These are phyloP conservation scores for Lachancea meyersii DNA, from an alignment of 805 yeast species.

Conservation along the genomic window DNA sequence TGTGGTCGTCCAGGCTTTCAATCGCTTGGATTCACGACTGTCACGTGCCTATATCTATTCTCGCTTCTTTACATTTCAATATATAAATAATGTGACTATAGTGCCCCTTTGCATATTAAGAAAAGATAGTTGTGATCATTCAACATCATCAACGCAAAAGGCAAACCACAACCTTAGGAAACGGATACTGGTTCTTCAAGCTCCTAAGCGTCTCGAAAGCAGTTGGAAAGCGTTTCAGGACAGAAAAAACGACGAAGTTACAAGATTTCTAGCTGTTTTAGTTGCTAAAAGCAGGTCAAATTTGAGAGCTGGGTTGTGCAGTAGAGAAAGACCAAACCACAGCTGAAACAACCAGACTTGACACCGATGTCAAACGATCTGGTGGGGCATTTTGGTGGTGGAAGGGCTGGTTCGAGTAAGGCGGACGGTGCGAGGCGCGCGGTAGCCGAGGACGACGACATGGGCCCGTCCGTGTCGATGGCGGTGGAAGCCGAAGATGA, in stretches of 20 bases:
- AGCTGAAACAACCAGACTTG: neutral
- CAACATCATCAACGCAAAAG: neutral
- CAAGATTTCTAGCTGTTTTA: neutral
- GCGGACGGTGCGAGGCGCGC: constrained; percentile 1
- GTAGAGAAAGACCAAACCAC: neutral
- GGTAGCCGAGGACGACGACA: constrained; percentile 22
- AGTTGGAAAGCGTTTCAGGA: neutral
- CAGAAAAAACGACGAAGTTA: neutral
- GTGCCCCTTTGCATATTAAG: neutral
- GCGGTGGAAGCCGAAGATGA: constrained; percentile 67
- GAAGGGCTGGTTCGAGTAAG: constrained; percentile 1
- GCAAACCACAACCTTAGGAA: neutral
- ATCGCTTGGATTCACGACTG: too few relatives aligned
- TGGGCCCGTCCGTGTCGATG: constrained; percentile 39
- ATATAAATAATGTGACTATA: neutral
- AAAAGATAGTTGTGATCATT: too few relatives aligned
- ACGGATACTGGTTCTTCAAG: neutral
- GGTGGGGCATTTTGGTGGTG: constrained; percentile 26
- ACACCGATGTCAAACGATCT: constrained; percentile 23
- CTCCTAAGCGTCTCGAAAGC: neutral
- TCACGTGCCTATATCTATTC: too few relatives aligned
- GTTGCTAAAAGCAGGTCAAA: neutral
- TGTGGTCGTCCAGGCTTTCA: too few relatives aligned
- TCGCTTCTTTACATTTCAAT: too few relatives aligned
- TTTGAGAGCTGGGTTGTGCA: neutral